phyloP scores from a whole-genome alignment of 495 filamentous ascomycete species.

The Penicillium lividum region DNA sequence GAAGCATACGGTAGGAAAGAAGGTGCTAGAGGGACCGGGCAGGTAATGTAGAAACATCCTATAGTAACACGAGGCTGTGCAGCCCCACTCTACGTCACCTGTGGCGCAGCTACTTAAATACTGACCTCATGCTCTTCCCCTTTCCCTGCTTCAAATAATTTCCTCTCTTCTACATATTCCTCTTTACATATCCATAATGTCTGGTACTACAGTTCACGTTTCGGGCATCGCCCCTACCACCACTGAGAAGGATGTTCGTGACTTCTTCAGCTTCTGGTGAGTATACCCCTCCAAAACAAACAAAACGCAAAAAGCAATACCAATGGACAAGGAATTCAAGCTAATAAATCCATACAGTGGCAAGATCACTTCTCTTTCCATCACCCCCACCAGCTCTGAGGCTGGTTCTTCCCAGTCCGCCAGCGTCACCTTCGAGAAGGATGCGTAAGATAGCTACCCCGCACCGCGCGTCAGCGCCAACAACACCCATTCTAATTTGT shows the following conservation, averaged over 20 bases:
- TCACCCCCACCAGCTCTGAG: slow-evolving; percentile 65
- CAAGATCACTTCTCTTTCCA: slow-evolving; percentile 80
- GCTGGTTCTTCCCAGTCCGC: slow-evolving; percentile 69
- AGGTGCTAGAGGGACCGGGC: too few species aligned
- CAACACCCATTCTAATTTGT: not conserved
- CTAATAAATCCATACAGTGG: slow-evolving; percentile 56
- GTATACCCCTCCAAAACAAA: slow-evolving; percentile 20
- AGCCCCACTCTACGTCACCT: slow-evolving; percentile 34
- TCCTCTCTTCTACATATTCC: slow-evolving; percentile 1
- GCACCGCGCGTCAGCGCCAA: slow-evolving; percentile 22
- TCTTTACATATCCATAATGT: slow-evolving; percentile 35
- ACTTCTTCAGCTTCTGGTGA: slow-evolving; percentile 99
- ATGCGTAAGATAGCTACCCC: slow-evolving; percentile 58
- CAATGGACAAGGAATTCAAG: not conserved
- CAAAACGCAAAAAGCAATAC: not conserved
- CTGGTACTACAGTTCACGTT: slow-evolving; percentile 53
- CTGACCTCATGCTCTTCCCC: slow-evolving; percentile 10
- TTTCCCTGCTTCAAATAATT: slow-evolving; percentile 2
- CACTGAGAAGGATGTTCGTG: slow-evolving; percentile 84
- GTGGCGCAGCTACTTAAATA: slow-evolving; percentile 31
- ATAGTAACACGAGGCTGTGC: slow-evolving; percentile 23
- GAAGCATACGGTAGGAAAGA: too few species aligned
- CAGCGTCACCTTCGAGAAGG: slow-evolving; percentile 92
- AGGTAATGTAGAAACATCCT: too few species aligned
- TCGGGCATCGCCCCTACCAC: slow-evolving; percentile 82